Evolutionary conservation across 2,329 filamentous ascomycete species (phyloP).

Genomic region (Fusarium albidum): DNA sequence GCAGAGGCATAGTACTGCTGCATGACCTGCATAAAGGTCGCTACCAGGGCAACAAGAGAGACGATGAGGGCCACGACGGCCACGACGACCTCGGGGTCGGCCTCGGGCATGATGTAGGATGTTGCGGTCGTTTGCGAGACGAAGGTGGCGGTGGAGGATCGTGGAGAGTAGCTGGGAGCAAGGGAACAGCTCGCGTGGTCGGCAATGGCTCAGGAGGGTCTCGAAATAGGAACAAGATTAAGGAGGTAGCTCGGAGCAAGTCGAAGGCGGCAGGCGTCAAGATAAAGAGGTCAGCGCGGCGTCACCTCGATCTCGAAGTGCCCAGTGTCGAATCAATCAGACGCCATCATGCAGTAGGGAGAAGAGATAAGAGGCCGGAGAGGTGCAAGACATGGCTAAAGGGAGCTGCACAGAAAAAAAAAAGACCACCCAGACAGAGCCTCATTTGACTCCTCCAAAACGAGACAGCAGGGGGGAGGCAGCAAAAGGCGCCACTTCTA

Average conservation of each 20-base stretch:
- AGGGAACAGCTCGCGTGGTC: neutral
- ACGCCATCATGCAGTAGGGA: slow-evolving; percentile 16
- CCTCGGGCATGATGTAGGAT: slow-evolving; percentile 28
- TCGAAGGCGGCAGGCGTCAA: neutral
- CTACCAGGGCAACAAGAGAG: slow-evolving; percentile 55
- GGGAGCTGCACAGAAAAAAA: neutral
- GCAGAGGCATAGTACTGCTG: slow-evolving; percentile 61
- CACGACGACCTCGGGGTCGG: slow-evolving; percentile 47
- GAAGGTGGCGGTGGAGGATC: no score
- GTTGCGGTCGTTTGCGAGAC: no score
- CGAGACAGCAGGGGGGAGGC: slow-evolving; percentile 16
- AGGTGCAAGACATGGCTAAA: slow-evolving; percentile 2
- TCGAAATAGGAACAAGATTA: neutral
- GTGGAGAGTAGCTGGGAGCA: neutral
- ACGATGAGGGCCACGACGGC: slow-evolving; percentile 56
- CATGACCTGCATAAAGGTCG: slow-evolving; percentile 56
- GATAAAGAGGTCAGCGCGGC: neutral
- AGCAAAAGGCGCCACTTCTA: slow-evolving; percentile 3
- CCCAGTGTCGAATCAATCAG: slow-evolving; percentile 9
- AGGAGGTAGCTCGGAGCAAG: no score
- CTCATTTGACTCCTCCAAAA: slow-evolving; percentile 25
- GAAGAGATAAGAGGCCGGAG: slow-evolving; percentile 1
- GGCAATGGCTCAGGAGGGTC: neutral
- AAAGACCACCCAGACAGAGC: slow-evolving; percentile 26
- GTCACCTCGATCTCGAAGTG: neutral